These are phyloP conservation scores for Lentinula novae-zelandiae DNA, from an alignment of 1,284 basidiomycete genomes.

Conservation along the genomic window DNA sequence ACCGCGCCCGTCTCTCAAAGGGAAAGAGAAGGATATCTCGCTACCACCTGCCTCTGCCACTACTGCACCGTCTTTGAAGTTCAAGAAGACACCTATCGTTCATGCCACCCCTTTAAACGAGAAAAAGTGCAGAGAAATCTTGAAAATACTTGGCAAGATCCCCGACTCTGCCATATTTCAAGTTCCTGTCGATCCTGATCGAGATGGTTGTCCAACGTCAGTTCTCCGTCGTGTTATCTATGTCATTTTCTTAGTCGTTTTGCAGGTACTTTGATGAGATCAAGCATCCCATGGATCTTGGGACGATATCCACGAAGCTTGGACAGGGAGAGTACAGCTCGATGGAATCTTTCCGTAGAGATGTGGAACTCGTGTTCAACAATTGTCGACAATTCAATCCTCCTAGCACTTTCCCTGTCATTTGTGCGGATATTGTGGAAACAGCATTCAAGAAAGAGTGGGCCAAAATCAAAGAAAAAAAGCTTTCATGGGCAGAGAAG, in stretches of 20 bases:
- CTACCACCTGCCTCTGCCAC: constrained; percentile 25
- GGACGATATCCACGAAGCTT: constrained; percentile 78
- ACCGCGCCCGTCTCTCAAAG: constrained; percentile 47
- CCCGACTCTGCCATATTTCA: constrained; percentile 78
- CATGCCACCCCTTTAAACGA: constrained; percentile 58
- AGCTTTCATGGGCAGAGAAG: constrained; percentile 79
- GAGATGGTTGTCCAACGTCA: constrained; percentile 85
- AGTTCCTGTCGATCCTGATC: constrained; percentile 82
- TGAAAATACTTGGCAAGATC: constrained; percentile 64
- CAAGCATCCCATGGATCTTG: constrained; percentile 91
- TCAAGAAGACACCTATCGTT: constrained; percentile 38
- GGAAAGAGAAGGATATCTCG: constrained; percentile 58
- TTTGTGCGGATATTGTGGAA: constrained; percentile 74
- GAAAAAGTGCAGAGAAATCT: constrained; percentile 76
- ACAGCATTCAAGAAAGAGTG: constrained; percentile 84
- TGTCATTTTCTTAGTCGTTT: constrained; percentile 1
- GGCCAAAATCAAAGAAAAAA: constrained; percentile 73
- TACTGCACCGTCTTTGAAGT: constrained; percentile 26
- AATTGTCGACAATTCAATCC: constrained; percentile 93
- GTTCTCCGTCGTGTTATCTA: constrained; percentile 25
- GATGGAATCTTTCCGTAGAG: constrained; percentile 81
- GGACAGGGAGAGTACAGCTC: constrained; percentile 64
- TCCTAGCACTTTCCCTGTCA: constrained; percentile 70
- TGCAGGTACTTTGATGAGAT: constrained; percentile 92
- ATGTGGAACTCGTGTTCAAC: constrained; percentile 81